Conservation (phyloP, 2,329 filamentous ascomycete genomes). For the Sporothrix inflata region DNA sequence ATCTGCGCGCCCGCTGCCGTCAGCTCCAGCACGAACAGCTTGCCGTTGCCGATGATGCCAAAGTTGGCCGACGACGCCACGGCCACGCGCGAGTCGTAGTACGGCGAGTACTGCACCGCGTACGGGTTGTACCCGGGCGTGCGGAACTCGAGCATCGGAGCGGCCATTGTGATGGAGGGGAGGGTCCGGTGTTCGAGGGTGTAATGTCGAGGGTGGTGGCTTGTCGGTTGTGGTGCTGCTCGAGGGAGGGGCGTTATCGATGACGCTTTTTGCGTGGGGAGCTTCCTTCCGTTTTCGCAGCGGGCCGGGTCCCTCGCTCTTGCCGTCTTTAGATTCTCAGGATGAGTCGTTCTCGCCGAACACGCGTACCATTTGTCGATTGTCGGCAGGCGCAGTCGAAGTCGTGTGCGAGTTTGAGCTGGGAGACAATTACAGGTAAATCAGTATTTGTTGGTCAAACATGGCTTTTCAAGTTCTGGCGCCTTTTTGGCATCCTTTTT, state of each 20-base stretch:
- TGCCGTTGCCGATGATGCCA: slow-evolving; percentile 93
- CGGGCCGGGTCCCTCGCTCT: neutral
- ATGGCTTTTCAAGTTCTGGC: neutral
- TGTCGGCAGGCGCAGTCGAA: neutral
- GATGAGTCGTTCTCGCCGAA: neutral
- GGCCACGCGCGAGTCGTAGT: slow-evolving; percentile 92
- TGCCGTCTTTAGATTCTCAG: neutral
- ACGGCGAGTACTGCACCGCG: slow-evolving; percentile 97
- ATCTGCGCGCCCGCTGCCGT: slow-evolving; percentile 82
- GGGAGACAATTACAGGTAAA: neutral
- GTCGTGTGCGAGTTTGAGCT: neutral
- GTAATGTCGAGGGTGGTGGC: neutral
- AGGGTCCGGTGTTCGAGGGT: neutral
- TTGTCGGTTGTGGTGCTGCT: no score
- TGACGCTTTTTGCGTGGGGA: neutral
- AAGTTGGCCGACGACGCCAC: slow-evolving; percentile 93
- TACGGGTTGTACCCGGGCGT: slow-evolving; percentile 95
- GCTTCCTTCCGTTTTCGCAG: neutral
- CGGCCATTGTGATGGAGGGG: slow-evolving; percentile 31
- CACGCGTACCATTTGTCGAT: neutral
- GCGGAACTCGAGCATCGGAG: slow-evolving; percentile 84
- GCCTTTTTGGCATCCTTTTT: neutral
- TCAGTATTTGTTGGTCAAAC: neutral
- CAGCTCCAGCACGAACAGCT: slow-evolving; percentile 80
- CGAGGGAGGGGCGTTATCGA: neutral